Conservation (phyloP, 441 rosid species). For the Isatis lusitanica region DNA sequence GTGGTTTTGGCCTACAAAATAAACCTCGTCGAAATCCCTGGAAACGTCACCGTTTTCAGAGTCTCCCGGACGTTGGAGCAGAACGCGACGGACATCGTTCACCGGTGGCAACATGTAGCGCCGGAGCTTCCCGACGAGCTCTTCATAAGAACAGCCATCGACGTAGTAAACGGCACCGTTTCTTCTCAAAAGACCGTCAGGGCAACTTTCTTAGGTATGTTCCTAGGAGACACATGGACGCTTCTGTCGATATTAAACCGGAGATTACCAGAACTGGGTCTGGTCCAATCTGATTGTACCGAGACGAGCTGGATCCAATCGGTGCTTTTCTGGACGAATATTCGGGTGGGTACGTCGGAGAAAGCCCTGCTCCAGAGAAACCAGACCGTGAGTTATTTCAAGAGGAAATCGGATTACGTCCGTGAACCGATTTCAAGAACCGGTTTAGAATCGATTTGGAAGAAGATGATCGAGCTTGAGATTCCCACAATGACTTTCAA, state of each 20-base stretch:
- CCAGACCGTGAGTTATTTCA: slow-evolving; percentile 17
- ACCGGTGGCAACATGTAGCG: slow-evolving; percentile 47
- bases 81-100: slow-evolving; percentile 41
- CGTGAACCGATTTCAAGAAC: slow-evolving; percentile 44
- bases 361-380: slow-evolving; percentile 41
- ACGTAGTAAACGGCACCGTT: slow-evolving; percentile 33
- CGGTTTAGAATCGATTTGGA: slow-evolving; percentile 45
- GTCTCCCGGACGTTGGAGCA: slow-evolving; percentile 39
- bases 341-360: slow-evolving; percentile 29
- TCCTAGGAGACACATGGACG: slow-evolving; percentile 43
- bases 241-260: slow-evolving; percentile 41
- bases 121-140: slow-evolving; percentile 41
- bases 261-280: slow-evolving; percentile 56
- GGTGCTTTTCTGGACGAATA: slow-evolving; percentile 47
- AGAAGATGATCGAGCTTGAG: slow-evolving; percentile 43
- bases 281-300: slow-evolving; percentile 45
- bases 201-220: slow-evolving; percentile 46
- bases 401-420: slow-evolving; percentile 56
- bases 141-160: slow-evolving; percentile 29
- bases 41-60: slow-evolving; percentile 46
- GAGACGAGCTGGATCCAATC: slow-evolving; percentile 78
- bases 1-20: slow-evolving; percentile 46
- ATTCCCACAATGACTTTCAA: slow-evolving; percentile 41
- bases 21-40: slow-evolving; percentile 48
- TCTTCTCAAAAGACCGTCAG: slow-evolving; percentile 36